Evolutionary conservation across 805 yeast genomes (phyloP).

Genomic region (Sugiyamaella lignohabitans): DNA sequence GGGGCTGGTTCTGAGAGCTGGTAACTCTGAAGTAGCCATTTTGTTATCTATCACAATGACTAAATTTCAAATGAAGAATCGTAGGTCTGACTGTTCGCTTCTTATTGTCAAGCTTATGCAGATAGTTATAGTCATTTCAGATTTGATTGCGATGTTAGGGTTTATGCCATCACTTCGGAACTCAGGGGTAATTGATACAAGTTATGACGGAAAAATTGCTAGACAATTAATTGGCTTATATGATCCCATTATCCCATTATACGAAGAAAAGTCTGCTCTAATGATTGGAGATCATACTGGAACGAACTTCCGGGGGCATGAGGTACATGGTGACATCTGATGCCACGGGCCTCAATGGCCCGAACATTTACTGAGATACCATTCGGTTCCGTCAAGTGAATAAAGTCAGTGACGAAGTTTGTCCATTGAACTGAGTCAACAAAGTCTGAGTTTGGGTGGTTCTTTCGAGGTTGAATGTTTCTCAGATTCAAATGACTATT

Average conservation of each 20-base stretch:
- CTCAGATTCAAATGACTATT: no score
- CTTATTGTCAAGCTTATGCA: no score
- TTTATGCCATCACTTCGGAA: no score
- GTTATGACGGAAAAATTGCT: no score
- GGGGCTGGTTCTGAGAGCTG: conserved; percentile 31
- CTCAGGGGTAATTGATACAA: no score
- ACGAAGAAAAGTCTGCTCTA: conserved; percentile 6
- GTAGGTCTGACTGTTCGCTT: no score
- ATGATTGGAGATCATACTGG: conserved; percentile 4
- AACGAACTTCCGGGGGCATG: conserved; percentile 5
- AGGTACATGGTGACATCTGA: conserved; percentile 10
- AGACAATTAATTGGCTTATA: no score
- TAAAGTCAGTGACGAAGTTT: conserved; percentile 55
- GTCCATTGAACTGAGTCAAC: conserved; percentile 31
- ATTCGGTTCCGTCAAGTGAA: conserved; percentile 33
- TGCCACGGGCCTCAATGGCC: conserved; percentile 4
- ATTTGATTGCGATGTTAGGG: no score
- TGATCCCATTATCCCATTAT: conserved; percentile 3
- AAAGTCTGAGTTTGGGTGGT: neutral
- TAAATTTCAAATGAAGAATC: no score
- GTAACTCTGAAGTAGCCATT: conserved; percentile 9
- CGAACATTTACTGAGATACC: conserved; percentile 5
- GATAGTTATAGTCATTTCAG: no score
- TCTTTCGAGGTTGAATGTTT: neutral
- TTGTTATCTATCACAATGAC: no score